These are phyloP conservation scores for Tuber calosporum DNA, from an alignment of 495 filamentous ascomycete species.

Conservation along the genomic window DNA sequence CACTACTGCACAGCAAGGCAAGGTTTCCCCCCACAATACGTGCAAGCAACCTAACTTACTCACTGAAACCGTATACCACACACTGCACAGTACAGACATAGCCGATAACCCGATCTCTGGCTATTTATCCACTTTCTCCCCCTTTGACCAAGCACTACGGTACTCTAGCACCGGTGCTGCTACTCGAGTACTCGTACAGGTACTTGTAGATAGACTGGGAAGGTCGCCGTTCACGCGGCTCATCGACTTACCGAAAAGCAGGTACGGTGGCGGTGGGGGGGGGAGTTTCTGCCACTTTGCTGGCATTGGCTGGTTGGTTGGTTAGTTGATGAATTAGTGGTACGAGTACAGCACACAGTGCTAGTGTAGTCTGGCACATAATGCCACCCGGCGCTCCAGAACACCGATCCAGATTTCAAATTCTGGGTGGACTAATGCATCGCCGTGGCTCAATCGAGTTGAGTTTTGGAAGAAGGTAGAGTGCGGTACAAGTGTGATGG, in stretches of 20 bases:
- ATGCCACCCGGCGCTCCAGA: not conserved
- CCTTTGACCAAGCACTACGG: not conserved
- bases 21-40: not conserved
- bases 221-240: not conserved
- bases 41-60: not conserved
- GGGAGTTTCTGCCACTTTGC: not conserved
- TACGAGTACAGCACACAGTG: not conserved
- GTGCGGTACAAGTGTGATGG: too few species aligned
- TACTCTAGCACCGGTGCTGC: too few species aligned
- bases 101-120: not conserved
- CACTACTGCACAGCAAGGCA: not conserved
- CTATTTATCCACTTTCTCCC: not conserved
- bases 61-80: not conserved
- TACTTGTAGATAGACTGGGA: not conserved
- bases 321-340: not conserved
- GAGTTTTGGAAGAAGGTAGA: not conserved
- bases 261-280: not conserved
- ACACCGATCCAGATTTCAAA: not conserved
- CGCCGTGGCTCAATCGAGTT: not conserved
- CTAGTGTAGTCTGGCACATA: too few species aligned
- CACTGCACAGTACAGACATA: not conserved
- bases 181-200: too few species aligned
- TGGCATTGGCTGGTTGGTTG: not conserved
- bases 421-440: not conserved
- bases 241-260: slow-evolving; percentile 1